phyloP scores from a whole-genome alignment of 2,329 filamentous ascomycete genomes.

The Plectosphaerella cucumerina region DNA sequence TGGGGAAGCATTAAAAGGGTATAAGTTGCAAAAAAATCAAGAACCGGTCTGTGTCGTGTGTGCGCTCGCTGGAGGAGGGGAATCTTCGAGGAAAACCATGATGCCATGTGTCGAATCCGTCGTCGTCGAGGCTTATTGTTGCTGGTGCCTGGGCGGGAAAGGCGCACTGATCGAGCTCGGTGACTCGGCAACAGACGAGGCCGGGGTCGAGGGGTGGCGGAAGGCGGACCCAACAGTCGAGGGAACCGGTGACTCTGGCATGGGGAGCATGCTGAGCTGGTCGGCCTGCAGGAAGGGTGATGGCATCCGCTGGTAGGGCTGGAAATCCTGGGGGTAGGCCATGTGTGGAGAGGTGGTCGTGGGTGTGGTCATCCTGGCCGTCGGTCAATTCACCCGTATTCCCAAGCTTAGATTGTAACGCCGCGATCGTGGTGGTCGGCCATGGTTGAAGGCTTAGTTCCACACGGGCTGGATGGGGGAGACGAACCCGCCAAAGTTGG shows the following conservation, averaged over 20 bases:
- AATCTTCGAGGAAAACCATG: conserved; percentile 20
- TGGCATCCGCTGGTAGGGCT: conserved; percentile 27
- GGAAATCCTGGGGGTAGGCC: conserved; percentile 25
- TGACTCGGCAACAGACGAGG: conserved; percentile 15
- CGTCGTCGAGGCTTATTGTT: conserved; percentile 3
- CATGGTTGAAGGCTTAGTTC: conserved; percentile 43
- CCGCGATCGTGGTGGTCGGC: conserved; percentile 30
- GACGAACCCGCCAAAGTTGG: conserved; percentile 53
- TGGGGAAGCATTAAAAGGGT: conserved; percentile 21
- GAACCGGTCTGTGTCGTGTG: conserved; percentile 18
- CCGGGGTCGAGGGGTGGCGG: conserved; percentile 27
- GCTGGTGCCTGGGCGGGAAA: conserved; percentile 9
- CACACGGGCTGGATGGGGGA: conserved; percentile 59
- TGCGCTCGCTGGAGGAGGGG: conserved; percentile 28
- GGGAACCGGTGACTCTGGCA: conserved; percentile 40
- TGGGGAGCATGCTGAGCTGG: conserved; percentile 37
- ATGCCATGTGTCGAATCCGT: conserved; percentile 18
- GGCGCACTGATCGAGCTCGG: conserved; percentile 20
- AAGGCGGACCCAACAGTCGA: conserved; percentile 24
- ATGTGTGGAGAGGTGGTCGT: conserved; percentile 33
- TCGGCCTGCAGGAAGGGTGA: conserved; percentile 42
- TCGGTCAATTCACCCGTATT: conserved; percentile 50
- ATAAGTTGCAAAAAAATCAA: conserved; percentile 14
- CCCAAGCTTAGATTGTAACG: conserved; percentile 29
- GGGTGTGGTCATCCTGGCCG: conserved; percentile 47